These are phyloP conservation scores for Capronia epimyces DNA, from an alignment of 2,329 filamentous ascomycete genomes.

Conservation along the genomic window DNA sequence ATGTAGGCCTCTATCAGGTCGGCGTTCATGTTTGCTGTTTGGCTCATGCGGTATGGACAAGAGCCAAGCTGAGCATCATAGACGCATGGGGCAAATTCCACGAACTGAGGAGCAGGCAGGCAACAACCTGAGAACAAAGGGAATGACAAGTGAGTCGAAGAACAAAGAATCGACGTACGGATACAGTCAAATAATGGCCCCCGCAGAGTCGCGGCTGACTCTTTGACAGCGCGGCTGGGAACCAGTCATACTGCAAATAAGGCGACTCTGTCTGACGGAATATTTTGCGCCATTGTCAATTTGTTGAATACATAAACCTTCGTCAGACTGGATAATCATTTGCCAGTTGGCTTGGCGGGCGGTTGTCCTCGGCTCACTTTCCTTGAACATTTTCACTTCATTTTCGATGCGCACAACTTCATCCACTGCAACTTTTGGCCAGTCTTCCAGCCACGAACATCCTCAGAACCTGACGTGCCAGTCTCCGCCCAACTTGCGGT, in stretches of 20 bases:
- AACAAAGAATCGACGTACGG: not conserved
- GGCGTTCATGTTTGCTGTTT: conserved; percentile 11
- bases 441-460: conserved; percentile 33
- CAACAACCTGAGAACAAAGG: not conserved
- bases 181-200: not conserved
- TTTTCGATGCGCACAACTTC: conserved; percentile 25
- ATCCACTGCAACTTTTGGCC: not conserved
- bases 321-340: not conserved
- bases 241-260: conserved; percentile 3
- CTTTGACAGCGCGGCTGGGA: not conserved
- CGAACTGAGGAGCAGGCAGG: not conserved
- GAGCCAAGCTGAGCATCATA: not conserved
- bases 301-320: not conserved
- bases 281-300: not conserved
- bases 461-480: conserved; percentile 88
- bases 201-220: not conserved
- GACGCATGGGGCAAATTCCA: not conserved
- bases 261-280: not conserved
- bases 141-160: not conserved
- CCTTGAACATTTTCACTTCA: conserved; percentile 28
- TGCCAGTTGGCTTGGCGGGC: not conserved
- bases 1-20: not conserved
- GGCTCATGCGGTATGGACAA: not conserved
- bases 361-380: conserved; percentile 11
- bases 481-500: conserved; percentile 97